phyloP scores from a whole-genome alignment of 1,284 basidiomycete species.

The Schizophyllum commune region DNA sequence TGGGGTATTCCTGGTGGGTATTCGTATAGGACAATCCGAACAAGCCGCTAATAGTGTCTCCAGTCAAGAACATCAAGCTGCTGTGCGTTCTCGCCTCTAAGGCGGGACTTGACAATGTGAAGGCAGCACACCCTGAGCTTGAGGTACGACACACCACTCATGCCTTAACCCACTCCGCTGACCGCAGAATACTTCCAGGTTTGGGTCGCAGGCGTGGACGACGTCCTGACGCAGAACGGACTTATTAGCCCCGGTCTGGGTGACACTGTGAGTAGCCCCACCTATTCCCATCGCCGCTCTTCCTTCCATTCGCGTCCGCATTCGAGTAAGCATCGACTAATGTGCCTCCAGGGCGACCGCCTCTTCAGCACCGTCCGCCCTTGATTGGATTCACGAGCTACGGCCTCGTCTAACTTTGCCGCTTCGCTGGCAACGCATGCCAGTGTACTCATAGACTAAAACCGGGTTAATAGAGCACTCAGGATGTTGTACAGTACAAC shows the following conservation, averaged over 20 bases:
- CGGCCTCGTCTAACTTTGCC: background rate
- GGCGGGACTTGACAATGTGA: constrained; percentile 66
- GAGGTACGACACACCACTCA: constrained; percentile 42
- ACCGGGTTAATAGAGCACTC: too few relatives aligned
- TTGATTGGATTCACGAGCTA: background rate
- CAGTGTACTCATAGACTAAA: background rate
- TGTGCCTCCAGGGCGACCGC: constrained; percentile 48
- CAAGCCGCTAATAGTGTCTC: background rate
- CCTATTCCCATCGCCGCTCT: background rate
- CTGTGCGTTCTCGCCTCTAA: constrained; percentile 78
- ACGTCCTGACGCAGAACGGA: constrained; percentile 62
- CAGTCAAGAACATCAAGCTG: constrained; percentile 64
- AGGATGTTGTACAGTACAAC: too few relatives aligned
- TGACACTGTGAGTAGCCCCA: constrained; percentile 58
- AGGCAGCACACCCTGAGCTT: constrained; percentile 64
- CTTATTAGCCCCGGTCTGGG: constrained; percentile 84
- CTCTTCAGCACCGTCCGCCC: constrained; percentile 48
- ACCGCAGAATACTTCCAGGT: constrained; percentile 40
- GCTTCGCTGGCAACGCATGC: background rate
- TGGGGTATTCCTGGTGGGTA: constrained; percentile 70
- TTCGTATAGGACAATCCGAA: constrained; percentile 12
- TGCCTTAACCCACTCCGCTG: background rate
- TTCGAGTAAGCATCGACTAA: constrained; percentile 7
- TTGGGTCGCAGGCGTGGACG: constrained; percentile 79
- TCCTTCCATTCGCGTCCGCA: too few relatives aligned